These are phyloP conservation scores for Paecilomyces sp. DNA, from an alignment of 2,329 filamentous ascomycete species.

Conservation along the genomic window DNA sequence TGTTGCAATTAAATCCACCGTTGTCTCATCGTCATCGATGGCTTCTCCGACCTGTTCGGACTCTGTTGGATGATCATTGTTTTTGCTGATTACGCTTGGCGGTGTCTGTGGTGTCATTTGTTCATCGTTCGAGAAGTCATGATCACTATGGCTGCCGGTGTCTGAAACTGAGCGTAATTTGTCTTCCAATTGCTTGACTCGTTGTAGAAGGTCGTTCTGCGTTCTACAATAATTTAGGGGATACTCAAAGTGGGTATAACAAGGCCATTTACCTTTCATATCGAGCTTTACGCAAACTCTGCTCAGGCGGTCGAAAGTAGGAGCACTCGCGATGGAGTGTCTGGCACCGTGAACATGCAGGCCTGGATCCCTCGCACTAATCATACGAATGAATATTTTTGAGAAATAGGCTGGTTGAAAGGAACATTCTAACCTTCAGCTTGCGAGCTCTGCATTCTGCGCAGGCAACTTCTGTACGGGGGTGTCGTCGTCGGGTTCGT, in stretches of 20 bases:
- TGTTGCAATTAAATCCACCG: neutral
- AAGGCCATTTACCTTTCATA: neutral
- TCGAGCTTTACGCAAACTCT: neutral
- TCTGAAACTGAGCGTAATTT: neutral
- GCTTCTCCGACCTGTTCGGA: neutral
- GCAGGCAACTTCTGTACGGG: neutral
- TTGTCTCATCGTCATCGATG: neutral
- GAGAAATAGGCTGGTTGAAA: neutral
- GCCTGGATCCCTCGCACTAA: neutral
- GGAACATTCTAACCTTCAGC: neutral
- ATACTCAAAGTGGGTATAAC: neutral
- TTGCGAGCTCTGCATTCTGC: neutral
- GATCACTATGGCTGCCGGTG: neutral
- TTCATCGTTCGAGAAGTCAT: neutral
- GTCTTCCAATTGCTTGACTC: neutral
- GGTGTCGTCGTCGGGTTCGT: neutral
- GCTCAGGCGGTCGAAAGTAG: neutral
- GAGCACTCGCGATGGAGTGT: neutral
- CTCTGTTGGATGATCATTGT: neutral
- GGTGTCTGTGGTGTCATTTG: neutral
- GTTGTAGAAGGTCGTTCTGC: neutral
- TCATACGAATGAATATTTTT: neutral
- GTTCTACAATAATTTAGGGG: neutral
- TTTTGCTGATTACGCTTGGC: neutral
- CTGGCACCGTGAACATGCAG: neutral